Percentiles rank a stretch among this genome's conserved stretches.
Evolutionary conservation across 2,329 filamentous ascomycete species (phyloP).

Genomic region (Colletotrichum plurivorum): DNA sequence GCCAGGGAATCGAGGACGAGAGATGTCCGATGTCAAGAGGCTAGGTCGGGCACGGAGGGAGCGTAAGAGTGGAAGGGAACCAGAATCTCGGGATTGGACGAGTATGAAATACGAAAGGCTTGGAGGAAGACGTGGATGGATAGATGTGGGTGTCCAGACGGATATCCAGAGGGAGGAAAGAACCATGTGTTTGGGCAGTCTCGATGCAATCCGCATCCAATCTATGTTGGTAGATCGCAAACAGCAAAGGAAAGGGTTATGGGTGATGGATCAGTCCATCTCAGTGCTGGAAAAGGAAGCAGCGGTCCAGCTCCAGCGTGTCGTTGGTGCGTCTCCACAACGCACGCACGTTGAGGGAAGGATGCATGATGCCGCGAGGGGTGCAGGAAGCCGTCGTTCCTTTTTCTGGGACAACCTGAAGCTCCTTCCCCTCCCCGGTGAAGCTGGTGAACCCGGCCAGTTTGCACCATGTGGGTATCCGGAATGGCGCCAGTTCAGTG

Average conservation of each 20-base stretch:
- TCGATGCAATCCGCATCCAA: neutral
- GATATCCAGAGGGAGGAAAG: too few species aligned
- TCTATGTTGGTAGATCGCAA: too few species aligned
- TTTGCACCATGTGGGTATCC: conserved; percentile 22
- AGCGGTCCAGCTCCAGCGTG: neutral
- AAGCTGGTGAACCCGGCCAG: conserved; percentile 5
- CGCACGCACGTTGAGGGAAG: too few species aligned
- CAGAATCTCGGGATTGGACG: conserved; percentile 13
- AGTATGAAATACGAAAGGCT: conserved; percentile 16
- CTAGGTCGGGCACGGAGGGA: neutral
- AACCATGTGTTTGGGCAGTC: neutral
- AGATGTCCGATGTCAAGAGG: neutral
- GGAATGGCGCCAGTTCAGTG: neutral
- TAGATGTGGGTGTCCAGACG: too few species aligned
- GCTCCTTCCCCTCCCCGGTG: conserved; percentile 14
- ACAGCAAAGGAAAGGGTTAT: too few species aligned
- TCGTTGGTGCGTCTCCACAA: neutral
- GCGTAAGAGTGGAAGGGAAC: neutral
- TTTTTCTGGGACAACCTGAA: conserved; percentile 20
- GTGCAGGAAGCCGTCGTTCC: conserved; percentile 25
- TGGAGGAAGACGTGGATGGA: too few species aligned
- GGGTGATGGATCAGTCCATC: neutral
- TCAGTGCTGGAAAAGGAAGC: neutral
- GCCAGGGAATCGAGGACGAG: too few species aligned
- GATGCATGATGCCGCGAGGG: too few species aligned